Evolutionary conservation across 345 rosid species (phyloP).

Genomic region (Eucalyptus curtisii): DNA sequence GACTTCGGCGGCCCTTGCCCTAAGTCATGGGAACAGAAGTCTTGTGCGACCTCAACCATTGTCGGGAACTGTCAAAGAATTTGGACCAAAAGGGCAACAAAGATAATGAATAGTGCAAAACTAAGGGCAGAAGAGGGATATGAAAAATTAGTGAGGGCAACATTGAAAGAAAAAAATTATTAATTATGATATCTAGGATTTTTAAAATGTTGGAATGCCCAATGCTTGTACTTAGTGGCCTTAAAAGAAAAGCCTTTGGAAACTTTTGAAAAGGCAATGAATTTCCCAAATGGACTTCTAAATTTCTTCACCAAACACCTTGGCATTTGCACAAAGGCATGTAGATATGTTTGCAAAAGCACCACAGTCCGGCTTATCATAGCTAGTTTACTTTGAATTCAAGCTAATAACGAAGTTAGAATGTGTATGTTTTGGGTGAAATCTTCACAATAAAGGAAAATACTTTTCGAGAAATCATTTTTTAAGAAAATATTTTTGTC

Average conservation of each 20-base stretch:
- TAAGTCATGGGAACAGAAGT: not conserved
- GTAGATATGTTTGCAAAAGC: not conserved
- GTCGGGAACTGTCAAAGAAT: too few species aligned
- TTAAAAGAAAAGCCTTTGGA: not conserved
- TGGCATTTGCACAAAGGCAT: not conserved
- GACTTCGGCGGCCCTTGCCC: accelerated
- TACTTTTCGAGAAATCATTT: too few species aligned
- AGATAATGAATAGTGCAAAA: not conserved
- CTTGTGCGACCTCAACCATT: not conserved
- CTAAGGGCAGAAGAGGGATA: not conserved
- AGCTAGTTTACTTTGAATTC: not conserved
- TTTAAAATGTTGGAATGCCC: not conserved
- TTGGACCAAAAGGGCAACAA: not conserved
- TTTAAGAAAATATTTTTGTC: too few species aligned
- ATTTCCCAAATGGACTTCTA: too few species aligned
- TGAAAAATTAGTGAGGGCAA: not conserved
- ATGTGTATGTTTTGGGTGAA: not conserved
- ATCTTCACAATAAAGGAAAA: too few species aligned
- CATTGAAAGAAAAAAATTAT: too few species aligned
- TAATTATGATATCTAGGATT: too few species aligned
- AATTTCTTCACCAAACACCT: not conserved
- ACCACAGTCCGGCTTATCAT: not conserved
- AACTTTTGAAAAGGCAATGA: not conserved
- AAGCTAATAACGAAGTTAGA: not conserved
- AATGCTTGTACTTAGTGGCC: not conserved